Conservation (phyloP, 192 early-diverging fungal genomes). For the Podila verticillata region DNA sequence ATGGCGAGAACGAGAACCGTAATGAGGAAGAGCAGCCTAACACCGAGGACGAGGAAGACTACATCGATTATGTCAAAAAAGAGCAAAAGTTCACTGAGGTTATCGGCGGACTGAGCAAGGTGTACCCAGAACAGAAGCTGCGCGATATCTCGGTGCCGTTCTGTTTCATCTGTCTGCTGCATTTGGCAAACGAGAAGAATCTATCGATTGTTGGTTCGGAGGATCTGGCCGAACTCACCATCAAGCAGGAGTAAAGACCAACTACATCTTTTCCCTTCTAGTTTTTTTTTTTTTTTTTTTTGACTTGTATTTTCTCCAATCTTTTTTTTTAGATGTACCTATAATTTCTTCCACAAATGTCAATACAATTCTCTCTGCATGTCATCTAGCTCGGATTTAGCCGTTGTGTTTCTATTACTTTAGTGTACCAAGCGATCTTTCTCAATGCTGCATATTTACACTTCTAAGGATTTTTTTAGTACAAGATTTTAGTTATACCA, state of each 20-base stretch:
- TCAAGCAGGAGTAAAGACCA: constrained; percentile 23
- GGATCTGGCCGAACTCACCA: constrained; percentile 28
- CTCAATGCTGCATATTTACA: no score
- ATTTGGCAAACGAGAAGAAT: constrained; percentile 95
- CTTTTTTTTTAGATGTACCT: no score
- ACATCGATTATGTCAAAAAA: constrained; percentile 55
- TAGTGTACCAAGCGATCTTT: no score
- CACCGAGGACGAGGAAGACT: constrained; percentile 23
- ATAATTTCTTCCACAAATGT: no score
- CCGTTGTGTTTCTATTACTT: no score
- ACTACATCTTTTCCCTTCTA: no score
- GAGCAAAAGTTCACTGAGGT: constrained; percentile 80
- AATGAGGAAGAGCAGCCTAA: not conserved
- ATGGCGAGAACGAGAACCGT: not conserved
- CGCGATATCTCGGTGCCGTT: constrained; percentile 96
- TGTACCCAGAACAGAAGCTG: constrained; percentile 82
- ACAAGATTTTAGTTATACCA: no score
- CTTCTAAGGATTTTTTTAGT: no score
- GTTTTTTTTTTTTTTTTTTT: no score
- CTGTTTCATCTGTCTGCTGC: constrained; percentile 96
- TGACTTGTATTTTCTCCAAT: no score
- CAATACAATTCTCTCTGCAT: no score
- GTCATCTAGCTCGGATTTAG: no score
- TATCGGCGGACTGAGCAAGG: constrained; percentile 72
- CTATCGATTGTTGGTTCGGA: constrained; percentile 65